Evolutionary conservation across 192 early-diverging fungal species (phyloP), one percentile per base, ranked within the genome.

Genomic region (Entomortierella beljakovae): DNA sequence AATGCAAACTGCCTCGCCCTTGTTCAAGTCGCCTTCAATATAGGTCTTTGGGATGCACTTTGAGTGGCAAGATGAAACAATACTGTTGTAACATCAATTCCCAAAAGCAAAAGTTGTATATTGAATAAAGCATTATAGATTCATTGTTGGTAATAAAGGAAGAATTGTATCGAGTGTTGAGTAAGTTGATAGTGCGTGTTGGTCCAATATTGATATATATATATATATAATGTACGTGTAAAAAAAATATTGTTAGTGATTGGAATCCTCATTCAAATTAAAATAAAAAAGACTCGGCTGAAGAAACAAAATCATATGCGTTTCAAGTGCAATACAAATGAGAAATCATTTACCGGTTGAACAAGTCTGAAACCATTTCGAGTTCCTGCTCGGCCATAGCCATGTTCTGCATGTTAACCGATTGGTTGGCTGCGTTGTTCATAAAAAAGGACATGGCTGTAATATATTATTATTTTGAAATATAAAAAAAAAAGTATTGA

Each of bases 1-100:
- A 42, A 93, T 86, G 79, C 95, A 97, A 28, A 95, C 93, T 10
- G 90, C 89, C 83, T 97, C 95, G 59, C 94, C 95, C 83, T 97
- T 97, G 71, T 93, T 93, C 64, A 97, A 84, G 56, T 94, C 92
- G 50, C 82, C 85, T 64, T 96, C 94, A 61, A 83, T 85, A 68
- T 97, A 97, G 42, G 87, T 87, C 72, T 86, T 82, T 25, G 93
- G 88, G 57, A 97, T 90, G 80, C 95, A 97, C 72, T 97, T 97
- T 35, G 88, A 82, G 79, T 92, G 88, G 86, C 95, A 97, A n/a
- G 90, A 81, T 34, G 91, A 88, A 48, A 87, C 83, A 54, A 97
- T 90, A 57, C 92, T 75, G 58, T 67, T 64, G 29, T 58, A 11
- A 29, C 42, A 31, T 66, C 56, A 22, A 6, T 53, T 26, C 7